A percentile compares a stretch with the other conserved stretches of the same genome.
phyloP scores from a whole-genome alignment of 1,284 basidiomycete species.

The Pholiota adiposa region DNA sequence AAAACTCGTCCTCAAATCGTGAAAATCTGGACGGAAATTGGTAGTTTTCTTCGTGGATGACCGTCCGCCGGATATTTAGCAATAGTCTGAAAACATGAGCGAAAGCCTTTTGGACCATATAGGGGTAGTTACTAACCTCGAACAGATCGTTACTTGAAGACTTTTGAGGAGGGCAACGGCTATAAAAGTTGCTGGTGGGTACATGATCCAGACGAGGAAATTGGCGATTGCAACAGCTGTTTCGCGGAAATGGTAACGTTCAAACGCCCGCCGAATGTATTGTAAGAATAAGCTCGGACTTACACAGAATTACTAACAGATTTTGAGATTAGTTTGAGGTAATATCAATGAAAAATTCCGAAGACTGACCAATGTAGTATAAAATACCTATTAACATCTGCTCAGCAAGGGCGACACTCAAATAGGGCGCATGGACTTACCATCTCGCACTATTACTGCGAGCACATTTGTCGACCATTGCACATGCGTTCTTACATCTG shows the following conservation, averaged over 20 bases:
- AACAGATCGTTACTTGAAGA: conserved; percentile 19
- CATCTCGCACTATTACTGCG: conserved; percentile 13
- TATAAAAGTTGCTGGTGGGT: conserved; percentile 9
- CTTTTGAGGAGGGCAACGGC: conserved; percentile 15
- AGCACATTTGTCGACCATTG: conserved; percentile 8
- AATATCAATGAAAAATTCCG: neutral
- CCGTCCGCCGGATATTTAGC: neutral
- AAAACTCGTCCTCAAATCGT: neutral
- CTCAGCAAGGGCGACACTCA: neutral
- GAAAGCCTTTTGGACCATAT: no score
- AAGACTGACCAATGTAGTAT: conserved; percentile 5
- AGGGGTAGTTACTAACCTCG: conserved; percentile 16
- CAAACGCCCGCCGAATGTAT: neutral
- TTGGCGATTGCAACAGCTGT: conserved; percentile 14
- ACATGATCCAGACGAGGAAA: conserved; percentile 15
- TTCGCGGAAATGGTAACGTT: neutral
- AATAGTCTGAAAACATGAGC: neutral
- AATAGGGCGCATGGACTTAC: neutral
- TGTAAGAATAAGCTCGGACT: neutral
- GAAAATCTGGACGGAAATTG: conserved; percentile 1
- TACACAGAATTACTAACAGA: neutral
- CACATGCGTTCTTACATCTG: neutral
- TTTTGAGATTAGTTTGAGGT: neutral
- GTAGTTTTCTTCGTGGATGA: neutral
- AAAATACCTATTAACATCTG: neutral